Base-by-base conservation (phyloP, 768 basidiomycete species). In the Tephrocybe sp. region DNA sequence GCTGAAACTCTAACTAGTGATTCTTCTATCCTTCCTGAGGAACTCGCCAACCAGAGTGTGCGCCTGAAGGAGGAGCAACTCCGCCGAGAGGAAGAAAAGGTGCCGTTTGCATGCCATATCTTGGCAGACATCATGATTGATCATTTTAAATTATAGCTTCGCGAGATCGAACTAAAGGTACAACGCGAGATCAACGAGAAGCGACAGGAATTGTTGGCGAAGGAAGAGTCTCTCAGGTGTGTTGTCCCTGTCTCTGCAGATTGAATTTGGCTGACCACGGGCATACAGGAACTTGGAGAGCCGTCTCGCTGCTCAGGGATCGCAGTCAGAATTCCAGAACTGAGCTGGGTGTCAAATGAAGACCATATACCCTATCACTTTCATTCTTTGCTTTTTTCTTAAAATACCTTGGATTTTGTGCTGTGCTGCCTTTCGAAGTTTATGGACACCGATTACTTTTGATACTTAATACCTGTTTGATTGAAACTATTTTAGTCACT, bases 51-150 rank as follows among this genome's bases (percentile, higher is more conserved):
- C 45, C 97, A 98, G 71, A 92, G 88, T 53, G 94, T 98, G 38
- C 89, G 96, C 49, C 86, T 98, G 74, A 98, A 98, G 75, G 97
- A 98, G 73, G 97, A 99, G 67, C 97, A 98, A 67, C 86, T 99
- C 51, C 87, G 95, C 60, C 77, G 90, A 52, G 97, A 99, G 68
- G 94, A 97, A 74, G 93, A 97, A 77, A 96, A 96, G 78, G 87
- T 89, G 30, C 8, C 12, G 35, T 45, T 30, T 15, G 12, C 15
- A 26, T 41, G 9, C 39, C 24, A 25, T 9, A 4, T n/a, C 36
- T 32, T 47, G 47, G 34, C 31, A 35, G 43, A 36, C 32, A 22
- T 36, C 58, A 44, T 48, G 52, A 49, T 48, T 53, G 30, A 36
- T 11, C 12, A 47, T 8, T 9, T 51, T 16, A 16, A 51, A 45